These are phyloP conservation scores for Cladosporium sp. DNA, from an alignment of 2,329 filamentous ascomycete genomes.

Conservation along the genomic window DNA sequence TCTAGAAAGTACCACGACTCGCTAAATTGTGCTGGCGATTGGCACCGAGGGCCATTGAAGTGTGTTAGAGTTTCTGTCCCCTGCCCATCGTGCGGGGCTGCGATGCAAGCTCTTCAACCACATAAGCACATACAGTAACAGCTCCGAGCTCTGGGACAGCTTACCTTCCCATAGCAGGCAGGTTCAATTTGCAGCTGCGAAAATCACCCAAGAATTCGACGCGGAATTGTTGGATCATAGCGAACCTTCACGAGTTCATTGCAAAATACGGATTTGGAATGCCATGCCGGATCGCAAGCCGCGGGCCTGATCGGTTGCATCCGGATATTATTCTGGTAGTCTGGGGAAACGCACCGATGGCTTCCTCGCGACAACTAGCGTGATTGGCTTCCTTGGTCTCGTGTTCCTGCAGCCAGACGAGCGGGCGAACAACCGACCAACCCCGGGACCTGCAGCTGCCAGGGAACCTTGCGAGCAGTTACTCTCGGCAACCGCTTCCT, in stretches of 20 bases:
- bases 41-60: neutral
- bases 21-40: neutral
- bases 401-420: slow-evolving; percentile 4
- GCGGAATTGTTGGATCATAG: neutral
- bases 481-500: slow-evolving; percentile 5
- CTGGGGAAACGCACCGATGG: neutral
- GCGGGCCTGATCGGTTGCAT: neutral
- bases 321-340: neutral
- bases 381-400: neutral
- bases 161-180: neutral
- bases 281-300: neutral
- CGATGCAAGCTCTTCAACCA: neutral
- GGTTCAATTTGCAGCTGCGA: neutral
- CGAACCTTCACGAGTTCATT: neutral
- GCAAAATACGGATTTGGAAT: neutral
- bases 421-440: neutral
- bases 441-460: slow-evolving; percentile 4
- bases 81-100: slow-evolving; percentile 9
- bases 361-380: neutral
- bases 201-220: neutral
- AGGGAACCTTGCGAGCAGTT: neutral
- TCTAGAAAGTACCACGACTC: neutral
- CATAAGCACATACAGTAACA: neutral
- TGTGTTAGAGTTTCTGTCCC: slow-evolving; percentile 7
- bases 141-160: neutral